Evolutionary conservation across 257 asterid genomes (phyloP), one percentile per base, ranked within the genome.

Genomic region (Fraxinus pennsylvanica): DNA sequence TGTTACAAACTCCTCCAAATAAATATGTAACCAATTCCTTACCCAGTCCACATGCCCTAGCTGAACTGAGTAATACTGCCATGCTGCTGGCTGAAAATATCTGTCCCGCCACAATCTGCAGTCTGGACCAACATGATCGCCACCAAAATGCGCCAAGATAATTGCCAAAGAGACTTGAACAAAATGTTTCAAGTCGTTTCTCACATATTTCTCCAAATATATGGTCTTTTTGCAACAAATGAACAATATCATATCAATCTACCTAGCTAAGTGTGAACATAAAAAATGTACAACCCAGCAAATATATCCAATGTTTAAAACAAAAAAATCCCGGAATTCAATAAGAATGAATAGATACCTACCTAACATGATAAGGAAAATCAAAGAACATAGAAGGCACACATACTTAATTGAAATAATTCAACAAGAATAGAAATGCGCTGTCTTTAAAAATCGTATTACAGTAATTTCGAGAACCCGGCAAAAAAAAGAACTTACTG

Each of bases 401-500:
- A 10, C 3, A 63, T 63, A 63, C 17, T 63, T 63, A 63, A 27
- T 63, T 10, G 69, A 25, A 25, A 9, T 63, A 52, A 52, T 17
- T 25, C 17, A 22, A 63, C 33, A 9, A 27, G 5, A 63, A 63
- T 27, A 1, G 52, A 78, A 27, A 21, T 3, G 45, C 7, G 27
- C 19, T 43, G 67, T 22, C 67, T 59, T n/a, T 7, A 21, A 22
- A 81, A 72, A 32, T 35, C 19, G 59, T 59, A 57, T 59, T 72
- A 32, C 27, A 21, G 14, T 17, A 14, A 32, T 68, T 73, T 57
- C 27, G 17, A 27, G 73, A 61, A 43, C 9, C 78, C 5, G 35
- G 19, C 36, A 29, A 29, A 13, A 67, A 67, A 14, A 73, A 13
- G 36, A 66, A 78, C 92, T 88, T 81, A 92, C 97, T 39, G 71